Base-by-base conservation (phyloP, 495 filamentous ascomycete species). In the Viridothelium virens region DNA sequence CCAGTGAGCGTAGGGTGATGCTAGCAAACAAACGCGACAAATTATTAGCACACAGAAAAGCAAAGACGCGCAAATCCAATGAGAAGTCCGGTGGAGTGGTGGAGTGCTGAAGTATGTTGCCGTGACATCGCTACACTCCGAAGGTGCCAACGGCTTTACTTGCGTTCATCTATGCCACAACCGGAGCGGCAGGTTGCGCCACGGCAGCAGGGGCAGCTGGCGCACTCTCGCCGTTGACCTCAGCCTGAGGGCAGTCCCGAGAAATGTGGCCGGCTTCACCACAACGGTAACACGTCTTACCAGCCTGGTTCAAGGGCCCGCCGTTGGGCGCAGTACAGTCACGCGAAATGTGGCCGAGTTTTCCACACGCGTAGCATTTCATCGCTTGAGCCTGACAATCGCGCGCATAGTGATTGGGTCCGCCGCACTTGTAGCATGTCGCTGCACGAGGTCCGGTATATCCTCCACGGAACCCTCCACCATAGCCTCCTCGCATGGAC, bases 281-380 rank as follows among this genome's bases (percentile, higher is more conserved):
- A 76, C 95, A 99, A 76, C 92, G 89, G 82, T 99, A 99, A 86
- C 95, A 99, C 67, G 91, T 95, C 86, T 97, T 97, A 72, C 93
- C 93, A 68, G 90, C 91, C 69, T 90, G 91, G 84, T 92, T 96
- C 70, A 97, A 83, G 41, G 92, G 92, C 31, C 95, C 95, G 59
- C 95, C 95, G 77, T 97, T 97, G 64, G 95, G 95, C 63, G 95
- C 90, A 33, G 92, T 96, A 81, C 94, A 99, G 79, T 99, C 94
- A 70, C 93, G 87, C 33, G 91, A 96, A 77, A 97, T 97, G 81
- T 98, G 94, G 56, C 94, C 94, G 62, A 96, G 85, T 80, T 98
- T 98, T 75, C 95, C 95, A 77, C 95, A 99, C 69, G 95, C 93
- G 77, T 97, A 99, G 85, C 95, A 99, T 79, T 99, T 99, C 92